Evolutionary conservation across 2,329 filamentous ascomycete genomes (phyloP).

Genomic region (Sclerotinia glacialis): DNA sequence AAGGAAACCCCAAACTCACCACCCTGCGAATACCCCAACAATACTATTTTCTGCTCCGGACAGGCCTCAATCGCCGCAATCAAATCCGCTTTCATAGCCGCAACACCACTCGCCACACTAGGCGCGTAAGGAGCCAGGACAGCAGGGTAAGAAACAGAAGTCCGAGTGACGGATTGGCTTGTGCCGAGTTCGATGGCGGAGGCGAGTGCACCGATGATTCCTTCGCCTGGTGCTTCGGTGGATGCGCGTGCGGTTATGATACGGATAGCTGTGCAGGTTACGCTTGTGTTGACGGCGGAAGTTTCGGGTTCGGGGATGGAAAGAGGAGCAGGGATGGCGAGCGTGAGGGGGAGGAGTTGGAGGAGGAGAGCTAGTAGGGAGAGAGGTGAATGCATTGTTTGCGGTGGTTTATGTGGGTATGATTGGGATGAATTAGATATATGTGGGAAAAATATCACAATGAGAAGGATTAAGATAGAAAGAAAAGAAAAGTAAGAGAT

Average conservation of each 20-base stretch:
- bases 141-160: neutral
- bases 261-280: neutral
- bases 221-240: neutral
- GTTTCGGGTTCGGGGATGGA: neutral
- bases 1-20: neutral
- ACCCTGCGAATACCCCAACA: conserved; percentile 11
- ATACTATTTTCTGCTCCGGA: conserved; percentile 4
- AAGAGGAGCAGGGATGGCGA: neutral
- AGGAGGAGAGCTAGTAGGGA: neutral
- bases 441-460: neutral
- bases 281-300: neutral
- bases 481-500: neutral
- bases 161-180: neutral
- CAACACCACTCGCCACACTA: conserved; percentile 14
- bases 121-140: neutral
- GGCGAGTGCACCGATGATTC: neutral
- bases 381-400: neutral
- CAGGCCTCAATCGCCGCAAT: conserved; percentile 6
- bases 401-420: neutral
- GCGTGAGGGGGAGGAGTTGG: neutral
- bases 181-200: neutral
- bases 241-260: conserved; percentile 16
- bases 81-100: conserved; percentile 9
- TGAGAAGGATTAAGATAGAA: neutral
- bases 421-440: neutral